Evolutionary conservation across 192 early-diverging fungal genomes (phyloP), one percentile per base, ranked within the genome.

Genomic region (Spizellomyces punctatus): DNA sequence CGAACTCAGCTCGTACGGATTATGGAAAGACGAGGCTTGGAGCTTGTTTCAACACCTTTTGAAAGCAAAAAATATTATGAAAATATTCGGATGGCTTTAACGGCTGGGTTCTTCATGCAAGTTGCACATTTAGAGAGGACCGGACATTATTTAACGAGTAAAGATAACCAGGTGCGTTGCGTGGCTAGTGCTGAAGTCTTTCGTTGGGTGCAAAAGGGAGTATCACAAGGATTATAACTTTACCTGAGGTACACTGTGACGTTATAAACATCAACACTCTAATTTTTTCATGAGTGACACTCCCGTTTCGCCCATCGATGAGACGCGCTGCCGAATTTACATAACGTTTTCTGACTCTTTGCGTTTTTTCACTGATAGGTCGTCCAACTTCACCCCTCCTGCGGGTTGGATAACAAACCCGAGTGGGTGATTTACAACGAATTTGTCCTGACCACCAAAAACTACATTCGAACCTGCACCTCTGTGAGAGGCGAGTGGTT

Each of bases 391-490:
- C 96, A 98, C 71, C 96, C 96, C 22, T 96, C 94, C 44, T 93
- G 91, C 27, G 88, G 90, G 72, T 79, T 99, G 41, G 89, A 88
- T 60, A 89, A 90, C 67, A 95, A 95, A 65, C 93, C 96, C n/a
- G 95, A 98, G 79, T 99, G 98, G 98, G 95, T 98, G 3, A 79
- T 98, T 46, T 99, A 98, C 83, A 97, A 99, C 71, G 98, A 99
- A 79, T 99, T 96, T 89, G 98, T 98, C 8, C 78, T 99, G 54
- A 99, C 98, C 9, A 89, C 90, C 52, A 90, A 94, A 62, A 94
- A 98, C 79, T 98, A 96, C 79, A 97, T 99, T 72, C 92, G 98
- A 44, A 98, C 95, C 0, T 90, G 90, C 46, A 93, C 93, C 0
- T 92, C 92, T 69, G 87, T 98, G 52, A 91, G 91, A 72, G 88